Evolutionary conservation across 1,284 basidiomycete genomes (phyloP).

Genomic region (Puccinia polysora): DNA sequence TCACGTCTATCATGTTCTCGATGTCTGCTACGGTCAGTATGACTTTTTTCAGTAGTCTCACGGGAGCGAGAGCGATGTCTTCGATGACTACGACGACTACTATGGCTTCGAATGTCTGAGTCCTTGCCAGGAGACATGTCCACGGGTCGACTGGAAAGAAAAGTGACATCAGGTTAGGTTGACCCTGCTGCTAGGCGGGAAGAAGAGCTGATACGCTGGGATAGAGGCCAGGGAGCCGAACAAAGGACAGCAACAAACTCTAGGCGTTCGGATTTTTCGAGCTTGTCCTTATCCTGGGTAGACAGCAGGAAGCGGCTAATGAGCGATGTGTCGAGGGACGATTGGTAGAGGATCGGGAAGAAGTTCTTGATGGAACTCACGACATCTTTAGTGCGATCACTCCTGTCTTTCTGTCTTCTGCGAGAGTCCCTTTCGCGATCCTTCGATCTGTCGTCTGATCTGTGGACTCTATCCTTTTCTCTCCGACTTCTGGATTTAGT

Average conservation of each 20-base stretch:
- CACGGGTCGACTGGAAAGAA: background rate
- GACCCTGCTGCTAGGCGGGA: background rate
- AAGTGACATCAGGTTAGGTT: background rate
- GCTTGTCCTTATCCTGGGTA: constrained; percentile 1
- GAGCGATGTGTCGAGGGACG: background rate
- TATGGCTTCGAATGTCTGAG: constrained; percentile 37
- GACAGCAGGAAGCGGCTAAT: background rate
- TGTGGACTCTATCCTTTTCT: constrained; percentile 14
- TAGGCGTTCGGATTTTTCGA: constrained; percentile 20
- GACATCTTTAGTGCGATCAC: constrained; percentile 13
- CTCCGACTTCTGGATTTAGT: constrained; percentile 16
- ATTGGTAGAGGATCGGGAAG: background rate
- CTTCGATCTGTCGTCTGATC: constrained; percentile 8
- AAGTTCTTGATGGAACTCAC: background rate
- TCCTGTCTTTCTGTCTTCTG: constrained; percentile 16
- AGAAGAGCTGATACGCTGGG: background rate
- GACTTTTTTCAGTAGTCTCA: constrained; percentile 30
- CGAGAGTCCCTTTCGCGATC: constrained; percentile 24
- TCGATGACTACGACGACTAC: constrained; percentile 32
- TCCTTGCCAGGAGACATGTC: constrained; percentile 35
- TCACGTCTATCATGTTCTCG: constrained; percentile 35
- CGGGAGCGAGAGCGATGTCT: constrained; percentile 34
- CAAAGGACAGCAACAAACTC: constrained; percentile 15
- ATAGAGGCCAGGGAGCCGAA: background rate
- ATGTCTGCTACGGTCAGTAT: constrained; percentile 37